phyloP scores from a whole-genome alignment of 805 yeast genomes.

The Candida golubevii region DNA sequence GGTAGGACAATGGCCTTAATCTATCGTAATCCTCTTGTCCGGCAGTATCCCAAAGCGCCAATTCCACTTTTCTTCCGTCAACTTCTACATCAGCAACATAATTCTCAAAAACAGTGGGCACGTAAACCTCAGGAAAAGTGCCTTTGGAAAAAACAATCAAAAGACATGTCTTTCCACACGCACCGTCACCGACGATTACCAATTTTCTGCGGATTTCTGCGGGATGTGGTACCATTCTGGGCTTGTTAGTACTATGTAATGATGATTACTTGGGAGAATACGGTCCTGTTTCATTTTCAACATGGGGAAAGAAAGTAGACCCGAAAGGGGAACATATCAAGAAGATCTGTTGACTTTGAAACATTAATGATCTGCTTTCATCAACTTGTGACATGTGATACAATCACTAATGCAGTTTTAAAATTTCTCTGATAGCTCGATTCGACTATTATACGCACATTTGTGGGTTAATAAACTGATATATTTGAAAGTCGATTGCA shows the following conservation, averaged over 20 bases:
- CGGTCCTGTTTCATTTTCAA: no score
- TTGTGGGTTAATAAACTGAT: background rate
- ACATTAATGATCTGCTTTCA: no score
- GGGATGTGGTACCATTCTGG: conserved; percentile 22
- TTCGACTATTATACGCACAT: conserved; percentile 2
- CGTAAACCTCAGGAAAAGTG: conserved; percentile 29
- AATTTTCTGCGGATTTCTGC: conserved; percentile 30
- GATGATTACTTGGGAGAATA: no score
- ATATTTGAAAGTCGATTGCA: background rate
- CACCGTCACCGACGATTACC: conserved; percentile 32
- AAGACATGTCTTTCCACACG: conserved; percentile 30
- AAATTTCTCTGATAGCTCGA: background rate
- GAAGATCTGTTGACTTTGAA: no score
- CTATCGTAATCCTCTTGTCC: conserved; percentile 31
- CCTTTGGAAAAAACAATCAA: conserved; percentile 31
- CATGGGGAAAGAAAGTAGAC: no score
- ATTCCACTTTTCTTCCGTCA: conserved; percentile 50
- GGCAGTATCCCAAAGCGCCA: conserved; percentile 42
- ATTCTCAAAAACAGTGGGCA: conserved; percentile 78
- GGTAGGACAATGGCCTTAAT: conserved; percentile 40
- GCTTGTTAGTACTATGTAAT: conserved; percentile 7
- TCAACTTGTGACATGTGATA: no score
- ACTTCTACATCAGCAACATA: conserved; percentile 91
- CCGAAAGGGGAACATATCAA: no score
- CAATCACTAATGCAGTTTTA: no score